phyloP scores from a whole-genome alignment of 441 rosid species.

The Syzygium syzygioides region DNA sequence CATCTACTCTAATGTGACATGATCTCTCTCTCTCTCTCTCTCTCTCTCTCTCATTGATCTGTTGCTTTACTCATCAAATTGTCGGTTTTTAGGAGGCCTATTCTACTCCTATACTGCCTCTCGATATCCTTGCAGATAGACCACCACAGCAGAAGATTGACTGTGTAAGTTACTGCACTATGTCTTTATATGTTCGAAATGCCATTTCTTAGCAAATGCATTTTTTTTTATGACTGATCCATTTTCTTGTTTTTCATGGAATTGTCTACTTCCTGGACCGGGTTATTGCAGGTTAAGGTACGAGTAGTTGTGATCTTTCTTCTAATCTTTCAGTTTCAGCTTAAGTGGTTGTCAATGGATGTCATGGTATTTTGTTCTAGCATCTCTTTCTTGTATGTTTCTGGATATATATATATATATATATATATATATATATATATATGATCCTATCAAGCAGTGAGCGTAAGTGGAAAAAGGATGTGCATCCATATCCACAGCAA shows the following conservation, averaged over 20 bases:
- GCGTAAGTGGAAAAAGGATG: background rate
- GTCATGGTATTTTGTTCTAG: background rate
- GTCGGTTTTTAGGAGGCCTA: slow-evolving; percentile 39
- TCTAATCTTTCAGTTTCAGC: background rate
- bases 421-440: too few species aligned
- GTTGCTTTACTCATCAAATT: background rate
- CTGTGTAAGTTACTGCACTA: slow-evolving; percentile 37
- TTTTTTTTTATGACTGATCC: background rate
- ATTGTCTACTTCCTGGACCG: slow-evolving; percentile 15
- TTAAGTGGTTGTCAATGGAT: background rate
- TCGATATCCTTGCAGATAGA: slow-evolving; percentile 74
- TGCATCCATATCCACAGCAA: background rate
- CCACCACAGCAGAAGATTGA: slow-evolving; percentile 62
- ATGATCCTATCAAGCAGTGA: background rate
- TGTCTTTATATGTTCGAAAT: background rate
- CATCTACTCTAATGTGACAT: background rate
- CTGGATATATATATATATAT: too few species aligned
- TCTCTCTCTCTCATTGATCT: background rate
- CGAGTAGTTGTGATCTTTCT: background rate
- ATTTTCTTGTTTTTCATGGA: slow-evolving; percentile 31
- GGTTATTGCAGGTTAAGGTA: slow-evolving; percentile 76
- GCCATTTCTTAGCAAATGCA: background rate
- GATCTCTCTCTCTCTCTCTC: too few species aligned
- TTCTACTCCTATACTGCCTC: slow-evolving; percentile 73
- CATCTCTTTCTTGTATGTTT: background rate